Percentiles rank a stretch among this genome's conserved stretches.
Conservation (phyloP, 768 basidiomycete genomes). For the Rhodotorula babjevae region DNA sequence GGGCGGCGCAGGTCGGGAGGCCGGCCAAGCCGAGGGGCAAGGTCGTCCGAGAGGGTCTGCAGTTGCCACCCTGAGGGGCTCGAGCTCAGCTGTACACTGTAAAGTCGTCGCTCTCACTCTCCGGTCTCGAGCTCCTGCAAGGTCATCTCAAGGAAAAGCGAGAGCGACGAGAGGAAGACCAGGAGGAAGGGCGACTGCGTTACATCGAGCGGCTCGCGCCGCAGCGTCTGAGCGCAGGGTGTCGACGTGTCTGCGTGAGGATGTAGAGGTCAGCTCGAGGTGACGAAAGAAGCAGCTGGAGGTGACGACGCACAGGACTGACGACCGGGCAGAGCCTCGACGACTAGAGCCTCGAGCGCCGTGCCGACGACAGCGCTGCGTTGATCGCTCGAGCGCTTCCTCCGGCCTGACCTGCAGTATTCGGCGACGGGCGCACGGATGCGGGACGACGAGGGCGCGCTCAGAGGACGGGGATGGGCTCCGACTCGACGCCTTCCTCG, state of each 20-base stretch:
- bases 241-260: too few relatives aligned
- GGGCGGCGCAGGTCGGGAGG: background rate
- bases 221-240: background rate
- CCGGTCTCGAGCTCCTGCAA: too few relatives aligned
- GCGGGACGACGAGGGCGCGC: background rate
- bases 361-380: too few relatives aligned
- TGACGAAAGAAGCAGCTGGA: too few relatives aligned
- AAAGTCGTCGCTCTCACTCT: background rate
- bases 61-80: background rate
- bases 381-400: too few relatives aligned
- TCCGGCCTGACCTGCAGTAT: too few relatives aligned
- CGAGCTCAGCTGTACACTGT: background rate
- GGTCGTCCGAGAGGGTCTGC: background rate
- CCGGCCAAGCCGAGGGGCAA: background rate
- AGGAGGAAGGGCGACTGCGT: background rate
- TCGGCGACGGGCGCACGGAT: too few relatives aligned
- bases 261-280: too few relatives aligned
- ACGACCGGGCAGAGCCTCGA: too few relatives aligned
- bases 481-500: slow-evolving; percentile 47
- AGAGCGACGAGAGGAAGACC: background rate
- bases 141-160: background rate
- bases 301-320: too few relatives aligned
- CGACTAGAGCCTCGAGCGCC: too few relatives aligned
- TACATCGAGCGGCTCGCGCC: background rate
- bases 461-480: slow-evolving; percentile 14